Evolutionary conservation across 768 basidiomycete genomes (phyloP).

Genomic region (Hericium rajendrae): DNA sequence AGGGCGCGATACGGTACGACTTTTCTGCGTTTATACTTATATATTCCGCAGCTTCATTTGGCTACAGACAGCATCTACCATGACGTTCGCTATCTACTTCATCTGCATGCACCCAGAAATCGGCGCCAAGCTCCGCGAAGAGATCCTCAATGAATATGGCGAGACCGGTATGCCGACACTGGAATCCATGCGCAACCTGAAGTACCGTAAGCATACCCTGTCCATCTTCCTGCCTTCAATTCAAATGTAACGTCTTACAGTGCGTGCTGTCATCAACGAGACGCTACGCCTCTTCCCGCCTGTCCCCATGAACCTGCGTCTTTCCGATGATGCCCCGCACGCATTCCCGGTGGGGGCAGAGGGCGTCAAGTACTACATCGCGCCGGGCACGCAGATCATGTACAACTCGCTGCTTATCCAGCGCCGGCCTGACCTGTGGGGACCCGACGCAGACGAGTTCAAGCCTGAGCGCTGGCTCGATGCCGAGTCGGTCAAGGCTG

Average conservation of each 20-base stretch:
- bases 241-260: slow-evolving; percentile 9
- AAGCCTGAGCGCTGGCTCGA: slow-evolving; percentile 57
- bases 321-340: background rate
- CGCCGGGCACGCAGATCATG: background rate
- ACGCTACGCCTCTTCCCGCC: background rate
- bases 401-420: slow-evolving; percentile 23
- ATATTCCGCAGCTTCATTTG: too few relatives aligned
- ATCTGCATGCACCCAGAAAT: slow-evolving; percentile 22
- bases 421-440: slow-evolving; percentile 43
- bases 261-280: slow-evolving; percentile 27
- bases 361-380: slow-evolving; percentile 8
- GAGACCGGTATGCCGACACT: slow-evolving; percentile 18
- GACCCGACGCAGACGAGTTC: slow-evolving; percentile 33
- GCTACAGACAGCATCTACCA: slow-evolving; percentile 16
- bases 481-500: slow-evolving; percentile 36
- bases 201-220: background rate
- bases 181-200: slow-evolving; percentile 20
- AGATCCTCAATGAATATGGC: slow-evolving; percentile 21
- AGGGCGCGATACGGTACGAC: slow-evolving; percentile 21
- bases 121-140: slow-evolving; percentile 19
- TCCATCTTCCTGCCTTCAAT: slow-evolving; percentile 9
- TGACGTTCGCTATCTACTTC: slow-evolving; percentile 23
- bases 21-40: too few relatives aligned
- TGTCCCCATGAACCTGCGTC: background rate
- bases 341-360: slow-evolving; percentile 13